These are phyloP conservation scores for Fragilariopsis cylindrus DNA, from an alignment of 108 stramenopile species.

Conservation along the genomic window DNA sequence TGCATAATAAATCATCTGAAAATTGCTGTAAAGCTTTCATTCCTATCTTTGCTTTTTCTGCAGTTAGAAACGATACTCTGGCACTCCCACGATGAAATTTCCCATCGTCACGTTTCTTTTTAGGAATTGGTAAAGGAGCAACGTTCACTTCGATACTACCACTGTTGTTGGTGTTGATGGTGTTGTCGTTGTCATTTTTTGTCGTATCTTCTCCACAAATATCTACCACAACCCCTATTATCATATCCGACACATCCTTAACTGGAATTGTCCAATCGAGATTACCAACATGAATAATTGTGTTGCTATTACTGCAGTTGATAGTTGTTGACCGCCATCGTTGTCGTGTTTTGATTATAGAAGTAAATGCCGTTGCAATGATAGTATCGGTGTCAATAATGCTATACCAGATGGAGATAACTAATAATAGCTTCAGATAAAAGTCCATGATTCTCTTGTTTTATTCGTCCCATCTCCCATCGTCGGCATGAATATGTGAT, in stretches of 20 bases:
- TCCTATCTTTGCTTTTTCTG: conserved; percentile 13
- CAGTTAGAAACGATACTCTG: background rate
- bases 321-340: background rate
- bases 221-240: background rate
- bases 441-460: too few species aligned
- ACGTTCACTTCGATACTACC: background rate
- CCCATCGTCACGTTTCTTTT: background rate
- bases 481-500: too few species aligned
- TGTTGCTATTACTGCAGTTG: background rate
- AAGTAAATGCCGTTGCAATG: background rate
- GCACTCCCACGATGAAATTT: conserved; percentile 18
- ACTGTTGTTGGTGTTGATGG: too few species aligned
- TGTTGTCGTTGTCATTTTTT: too few species aligned
- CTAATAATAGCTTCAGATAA: too few species aligned
- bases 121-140: background rate
- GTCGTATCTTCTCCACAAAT: background rate
- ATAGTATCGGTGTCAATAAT: conserved; percentile 3
- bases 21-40: background rate
- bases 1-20: too few species aligned
- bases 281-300: conserved; percentile 12
- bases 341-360: too few species aligned
- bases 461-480: too few species aligned
- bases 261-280: conserved; percentile 6
- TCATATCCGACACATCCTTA: background rate
- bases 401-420: background rate